Evolutionary conservation across 2,329 filamentous ascomycete genomes (phyloP), one percentile per base, ranked within the genome.

Genomic region (Ascochyta lentis): DNA sequence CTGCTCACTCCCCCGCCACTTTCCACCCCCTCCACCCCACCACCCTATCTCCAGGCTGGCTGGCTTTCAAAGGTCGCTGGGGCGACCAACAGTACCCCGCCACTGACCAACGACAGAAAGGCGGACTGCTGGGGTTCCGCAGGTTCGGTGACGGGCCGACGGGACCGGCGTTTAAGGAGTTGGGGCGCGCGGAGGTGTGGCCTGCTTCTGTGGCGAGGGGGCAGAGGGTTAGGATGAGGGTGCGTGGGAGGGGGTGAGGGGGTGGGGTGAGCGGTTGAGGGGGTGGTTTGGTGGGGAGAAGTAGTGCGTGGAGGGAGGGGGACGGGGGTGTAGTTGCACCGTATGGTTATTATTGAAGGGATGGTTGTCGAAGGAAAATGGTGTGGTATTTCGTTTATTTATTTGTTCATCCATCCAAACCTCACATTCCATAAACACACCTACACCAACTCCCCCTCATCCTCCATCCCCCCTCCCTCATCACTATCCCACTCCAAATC

Each of bases 401-500:
- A 19, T 2, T 19, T 19, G 2, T 19, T 19, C 19, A 19, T 19
- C 2, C 19, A 19, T 19, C 19, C 19, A 19, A 19, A 19, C 19
- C 19, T 19, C 19, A 19, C 2, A 19, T 19, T 19, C 19, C 19
- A 19, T 19, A 19, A 19, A 19, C 19, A 19, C 19, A 19, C 19
- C 27, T 55, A 55, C 52, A 55, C 22, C 23, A 55, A 6, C 62
- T 86, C 84, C 0, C 83, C 85, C 49, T 86, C 85, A 0, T 81
- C 84, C 0, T 85, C 77, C 60, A 87, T 82, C 4, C 83, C 85
- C 0, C 67, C 60, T 13, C 65, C 70, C 9, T 66, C 70, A n/a
- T 70, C 70, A 6, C 63, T 60, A 26, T 86, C 85, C 80, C 85
- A 88, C 24, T 89, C 87, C 42, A 90, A 76, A 40, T 85, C 75